Evolutionary conservation across 495 filamentous ascomycete genomes (phyloP), one percentile per base, ranked within the genome.

Genomic region (Penicillium tannophilum): DNA sequence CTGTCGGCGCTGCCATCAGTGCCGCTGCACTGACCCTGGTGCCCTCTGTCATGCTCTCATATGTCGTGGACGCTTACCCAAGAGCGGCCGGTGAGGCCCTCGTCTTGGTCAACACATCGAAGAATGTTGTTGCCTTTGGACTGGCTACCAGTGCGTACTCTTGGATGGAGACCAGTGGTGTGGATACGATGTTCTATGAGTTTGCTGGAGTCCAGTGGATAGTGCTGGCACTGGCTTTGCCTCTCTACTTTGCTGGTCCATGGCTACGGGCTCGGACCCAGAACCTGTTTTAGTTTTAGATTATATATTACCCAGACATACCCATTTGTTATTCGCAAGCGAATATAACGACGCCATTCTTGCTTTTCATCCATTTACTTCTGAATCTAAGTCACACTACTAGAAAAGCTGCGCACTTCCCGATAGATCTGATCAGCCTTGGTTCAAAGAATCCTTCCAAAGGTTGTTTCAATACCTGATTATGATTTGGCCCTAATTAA

Each of bases 111-210:
- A 77, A 77, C 55, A 63, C 72, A 0, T 72, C 72, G 2, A 77
- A 77, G 69, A 77, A 77, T 54, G 59, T 74, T 3, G 67, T 77
- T 52, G 74, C 74, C 0, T 77, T 77, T 59, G 74, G 74, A 1
- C 41, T 77, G 24, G 63, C 70, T 1, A 63, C 63, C 19, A 59
- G 63, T 11, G 62, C 61, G 14, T 62, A 64, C 30, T 16, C 56
- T 14, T 77, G 72, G 72, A 64, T 74, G 66, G 58, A 63, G 6
- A 60, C 42, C 35, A 59, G 72, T 24, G 74, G 74, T 4, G 42
- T 77, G 8, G 61, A 51, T 0, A 74, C 74, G 61, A 77, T 77
- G 74, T 73, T 70, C 35, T 68, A 70, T 46, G 70, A 77, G 46
- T 64, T 77, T 57, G 69, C 72, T 19, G 74, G 56, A 9, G 68